Percentiles rank a stretch among this genome's conserved stretches.
Evolutionary conservation across 1,139 yeast genomes (phyloP).

Genomic region (Kluyveromyces sp.): DNA sequence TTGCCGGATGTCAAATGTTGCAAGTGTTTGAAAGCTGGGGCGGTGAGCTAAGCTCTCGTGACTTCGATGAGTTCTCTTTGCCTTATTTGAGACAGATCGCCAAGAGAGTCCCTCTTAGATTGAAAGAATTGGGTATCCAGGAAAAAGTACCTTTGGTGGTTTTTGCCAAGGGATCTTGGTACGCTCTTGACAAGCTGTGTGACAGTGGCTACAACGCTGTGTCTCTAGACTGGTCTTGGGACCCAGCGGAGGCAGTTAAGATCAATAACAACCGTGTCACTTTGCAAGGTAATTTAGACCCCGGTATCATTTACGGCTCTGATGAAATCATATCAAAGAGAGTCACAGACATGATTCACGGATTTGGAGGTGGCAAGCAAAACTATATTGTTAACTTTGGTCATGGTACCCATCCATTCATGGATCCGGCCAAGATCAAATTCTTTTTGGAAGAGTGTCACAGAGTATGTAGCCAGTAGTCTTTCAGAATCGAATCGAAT

Average conservation of each 20-base stretch:
- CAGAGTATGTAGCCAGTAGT: conserved; percentile 52
- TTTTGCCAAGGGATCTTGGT: conserved; percentile 97
- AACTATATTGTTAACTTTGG: conserved; percentile 91
- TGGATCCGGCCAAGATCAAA: conserved; percentile 84
- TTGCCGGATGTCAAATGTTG: conserved; percentile 96
- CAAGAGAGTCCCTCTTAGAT: conserved; percentile 57
- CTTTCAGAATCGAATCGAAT: neutral
- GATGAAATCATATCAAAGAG: conserved; percentile 71
- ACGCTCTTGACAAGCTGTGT: conserved; percentile 81
- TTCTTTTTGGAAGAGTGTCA: conserved; percentile 86
- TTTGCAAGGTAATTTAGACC: conserved; percentile 92
- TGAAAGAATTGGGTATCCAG: conserved; percentile 60
- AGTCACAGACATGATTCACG: conserved; percentile 80
- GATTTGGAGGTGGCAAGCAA: conserved; percentile 88
- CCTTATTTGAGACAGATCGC: conserved; percentile 82
- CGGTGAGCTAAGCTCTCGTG: conserved; percentile 87
- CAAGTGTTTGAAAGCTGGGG: conserved; percentile 98
- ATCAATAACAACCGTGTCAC: conserved; percentile 74
- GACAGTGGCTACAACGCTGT: conserved; percentile 80
- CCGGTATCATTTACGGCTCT: conserved; percentile 89
- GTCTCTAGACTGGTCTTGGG: conserved; percentile 87
- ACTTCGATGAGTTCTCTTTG: conserved; percentile 78
- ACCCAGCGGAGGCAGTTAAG: conserved; percentile 78
- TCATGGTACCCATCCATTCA: conserved; percentile 95
- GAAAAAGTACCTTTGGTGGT: conserved; percentile 81